A percentile compares a stretch with the other conserved stretches of the same genome.
Evolutionary conservation across 225 moss, liverwort and hornwort species (phyloP).

Genomic region (Thuidium tamariscinum): DNA sequence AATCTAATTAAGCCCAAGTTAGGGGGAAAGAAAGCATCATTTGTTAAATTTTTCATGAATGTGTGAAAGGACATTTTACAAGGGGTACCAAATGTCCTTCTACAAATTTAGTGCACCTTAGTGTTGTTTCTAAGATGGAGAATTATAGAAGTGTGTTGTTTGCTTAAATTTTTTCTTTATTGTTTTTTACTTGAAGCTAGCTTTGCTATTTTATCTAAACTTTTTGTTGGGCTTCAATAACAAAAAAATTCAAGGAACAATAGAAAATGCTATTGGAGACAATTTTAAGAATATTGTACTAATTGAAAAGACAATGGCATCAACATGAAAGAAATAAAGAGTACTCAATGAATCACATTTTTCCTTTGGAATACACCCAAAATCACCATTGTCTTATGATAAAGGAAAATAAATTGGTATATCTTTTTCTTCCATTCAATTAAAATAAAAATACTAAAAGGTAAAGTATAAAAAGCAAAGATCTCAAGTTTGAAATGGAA

Average conservation of each 20-base stretch:
- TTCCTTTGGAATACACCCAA: background rate
- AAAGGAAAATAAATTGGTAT: background rate
- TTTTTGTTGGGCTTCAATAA: background rate
- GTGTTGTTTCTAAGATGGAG: background rate
- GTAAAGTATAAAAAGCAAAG: rapidly evolving
- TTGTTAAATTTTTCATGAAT: too few species aligned
- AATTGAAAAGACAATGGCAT: background rate
- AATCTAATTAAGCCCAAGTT: background rate
- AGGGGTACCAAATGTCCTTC: background rate
- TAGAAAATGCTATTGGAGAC: background rate
- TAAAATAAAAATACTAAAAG: background rate
- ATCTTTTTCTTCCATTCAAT: background rate
- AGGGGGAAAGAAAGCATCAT: too few species aligned
- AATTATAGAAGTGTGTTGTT: background rate
- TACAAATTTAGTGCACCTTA: background rate
- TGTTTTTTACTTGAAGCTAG: background rate
- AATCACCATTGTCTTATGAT: background rate
- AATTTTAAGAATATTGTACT: background rate
- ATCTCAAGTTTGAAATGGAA: background rate
- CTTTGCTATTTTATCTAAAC: background rate
- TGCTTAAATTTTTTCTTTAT: background rate
- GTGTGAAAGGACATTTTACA: background rate
- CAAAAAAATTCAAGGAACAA: too few species aligned
- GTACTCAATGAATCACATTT: background rate
- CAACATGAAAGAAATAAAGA: background rate